These are phyloP conservation scores for Carex scoparia DNA, from an alignment of 176 grass and related monocot species.

Conservation along the genomic window DNA sequence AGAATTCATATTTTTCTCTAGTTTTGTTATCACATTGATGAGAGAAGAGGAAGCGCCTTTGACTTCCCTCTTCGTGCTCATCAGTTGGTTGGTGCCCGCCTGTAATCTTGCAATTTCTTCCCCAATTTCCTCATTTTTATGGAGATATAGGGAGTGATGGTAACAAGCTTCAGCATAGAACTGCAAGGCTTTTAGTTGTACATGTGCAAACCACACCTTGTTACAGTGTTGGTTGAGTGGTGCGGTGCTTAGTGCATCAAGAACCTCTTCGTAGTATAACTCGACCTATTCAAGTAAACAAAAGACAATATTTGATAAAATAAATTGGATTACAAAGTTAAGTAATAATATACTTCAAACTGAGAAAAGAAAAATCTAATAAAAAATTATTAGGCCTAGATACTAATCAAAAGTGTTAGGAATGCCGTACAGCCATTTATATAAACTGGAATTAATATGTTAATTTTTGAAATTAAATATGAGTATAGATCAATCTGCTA, in stretches of 20 bases:
- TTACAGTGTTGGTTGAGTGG: slow-evolving; percentile 37
- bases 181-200: slow-evolving; percentile 48
- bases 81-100: slow-evolving; percentile 24
- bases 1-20: slow-evolving; percentile 33
- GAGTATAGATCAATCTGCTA: too few relatives aligned
- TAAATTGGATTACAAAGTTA: neutral
- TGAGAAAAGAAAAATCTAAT: too few relatives aligned
- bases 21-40: slow-evolving; percentile 33
- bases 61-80: slow-evolving; percentile 18
- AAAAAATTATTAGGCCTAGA: too few relatives aligned
- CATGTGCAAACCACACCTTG: slow-evolving; percentile 40
- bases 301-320: neutral
- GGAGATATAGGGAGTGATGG: slow-evolving; percentile 35
- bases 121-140: slow-evolving; percentile 11
- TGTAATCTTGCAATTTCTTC: slow-evolving; percentile 40
- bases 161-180: slow-evolving; percentile 50
- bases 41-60: slow-evolving; percentile 37
- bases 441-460: too few relatives aligned
- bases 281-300: slow-evolving; percentile 26
- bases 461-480: too few relatives aligned
- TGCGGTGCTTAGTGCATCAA: neutral
- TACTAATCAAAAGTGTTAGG: too few relatives aligned
- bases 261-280: slow-evolving; percentile 40
- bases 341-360: too few relatives aligned
- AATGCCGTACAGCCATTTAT: too few relatives aligned